Conservation (phyloP, 2,329 filamentous ascomycete species). For the Sarocladium brachiariae region DNA sequence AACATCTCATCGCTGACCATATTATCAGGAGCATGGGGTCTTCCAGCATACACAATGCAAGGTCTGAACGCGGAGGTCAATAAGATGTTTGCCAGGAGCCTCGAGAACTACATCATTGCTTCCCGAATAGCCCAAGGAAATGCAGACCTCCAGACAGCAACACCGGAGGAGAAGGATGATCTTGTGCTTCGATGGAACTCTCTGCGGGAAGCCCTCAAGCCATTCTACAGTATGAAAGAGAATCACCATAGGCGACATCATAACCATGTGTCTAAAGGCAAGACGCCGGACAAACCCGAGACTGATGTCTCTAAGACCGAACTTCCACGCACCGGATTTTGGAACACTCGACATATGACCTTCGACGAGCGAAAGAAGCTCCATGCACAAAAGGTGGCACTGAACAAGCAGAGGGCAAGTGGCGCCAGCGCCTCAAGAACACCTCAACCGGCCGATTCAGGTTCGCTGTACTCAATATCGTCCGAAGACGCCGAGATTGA, state of each 20-base stretch:
- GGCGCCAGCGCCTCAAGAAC: background rate
- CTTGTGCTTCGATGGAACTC: constrained; percentile 61
- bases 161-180: constrained; percentile 52
- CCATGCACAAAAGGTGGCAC: constrained; percentile 38
- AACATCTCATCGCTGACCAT: constrained; percentile 3
- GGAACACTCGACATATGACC: constrained; percentile 39
- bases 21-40: constrained; percentile 50
- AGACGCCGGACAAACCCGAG: background rate
- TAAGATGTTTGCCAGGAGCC: constrained; percentile 61
- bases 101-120: constrained; percentile 73
- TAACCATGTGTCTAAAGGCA: constrained; percentile 8
- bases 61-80: constrained; percentile 73
- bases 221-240: constrained; percentile 47
- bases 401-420: constrained; percentile 22
- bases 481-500: constrained; percentile 58
- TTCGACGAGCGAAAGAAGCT: constrained; percentile 46
- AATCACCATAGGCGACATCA: background rate
- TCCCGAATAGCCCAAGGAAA: constrained; percentile 70
- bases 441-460: background rate
- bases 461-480: background rate
- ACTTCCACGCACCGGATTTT: constrained; percentile 38
- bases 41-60: constrained; percentile 78
- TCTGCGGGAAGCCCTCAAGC: constrained; percentile 52
- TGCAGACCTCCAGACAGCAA: constrained; percentile 52
- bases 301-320: constrained; percentile 17